Evolutionary conservation across 257 asterid genomes (phyloP), one percentile per base, ranked within the genome.

Genomic region (Perilla frutescens): DNA sequence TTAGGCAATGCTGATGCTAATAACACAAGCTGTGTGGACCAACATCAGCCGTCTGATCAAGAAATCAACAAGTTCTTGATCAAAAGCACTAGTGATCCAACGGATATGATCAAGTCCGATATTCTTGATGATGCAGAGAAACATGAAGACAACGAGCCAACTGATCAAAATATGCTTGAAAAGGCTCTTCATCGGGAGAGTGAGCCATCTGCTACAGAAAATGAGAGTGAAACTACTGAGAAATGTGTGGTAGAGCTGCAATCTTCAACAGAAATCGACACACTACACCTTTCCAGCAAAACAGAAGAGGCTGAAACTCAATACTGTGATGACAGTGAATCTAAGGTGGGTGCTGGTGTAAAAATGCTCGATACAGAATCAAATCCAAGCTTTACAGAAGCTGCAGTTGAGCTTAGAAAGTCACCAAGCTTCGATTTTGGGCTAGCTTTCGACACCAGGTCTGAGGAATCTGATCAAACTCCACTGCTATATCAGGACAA

Each of bases 401-500:
- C 15, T 3, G 50, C 47, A 61, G 65, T 48, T 43, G 86, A 78
- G 80, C 77, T 85, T 4, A 78, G 77, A 47, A 91, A 86, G 80
- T 87, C 81, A 4, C 96, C 97, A 7, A 89, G 94, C 77, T 89
- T 89, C 12, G 91, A 89, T 26, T 89, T 89, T 65, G 92, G 93
- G 29, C 40, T 86, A 15, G 75, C 81, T 2, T 68, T 83, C 5
- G 77, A 72, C 58, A 66, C 81, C 54, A 81, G 78, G 77, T 74
- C 84, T 0, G 84, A 72, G 37, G 94, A 87, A 61, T 91, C 96
- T 1, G 97, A 86, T 71, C 89, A 86, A 78, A 91, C 96, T 26
- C 97, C 96, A 6, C 76, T 89, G 3, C 77, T 91, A 11, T 85
- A 72, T 66, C 87, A 78, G 20, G 91, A 85, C 61, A 88, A 59